These are phyloP conservation scores for Epichloe scottii DNA, from an alignment of 2,329 filamentous ascomycete genomes.

Conservation along the genomic window DNA sequence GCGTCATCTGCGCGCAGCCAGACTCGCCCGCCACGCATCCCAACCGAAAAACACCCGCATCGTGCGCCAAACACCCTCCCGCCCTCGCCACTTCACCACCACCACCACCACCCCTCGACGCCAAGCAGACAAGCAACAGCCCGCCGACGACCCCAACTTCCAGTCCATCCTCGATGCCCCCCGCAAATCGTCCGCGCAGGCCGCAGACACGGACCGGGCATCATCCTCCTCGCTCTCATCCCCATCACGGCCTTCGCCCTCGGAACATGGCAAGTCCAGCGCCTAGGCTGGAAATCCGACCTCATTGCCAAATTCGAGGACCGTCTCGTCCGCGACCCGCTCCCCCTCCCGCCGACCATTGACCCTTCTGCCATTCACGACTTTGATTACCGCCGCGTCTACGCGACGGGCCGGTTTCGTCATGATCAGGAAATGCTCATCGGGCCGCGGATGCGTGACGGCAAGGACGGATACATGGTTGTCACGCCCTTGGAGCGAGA, in stretches of 20 bases:
- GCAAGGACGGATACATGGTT: conserved; percentile 81
- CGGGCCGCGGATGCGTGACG: conserved; percentile 78
- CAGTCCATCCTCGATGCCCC: conserved; percentile 81
- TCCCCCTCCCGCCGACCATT: conserved; percentile 73
- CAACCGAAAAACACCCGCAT: neutral
- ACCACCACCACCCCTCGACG: neutral
- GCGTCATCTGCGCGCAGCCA: conserved; percentile 13
- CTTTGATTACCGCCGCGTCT: conserved; percentile 84
- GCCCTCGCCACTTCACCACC: neutral
- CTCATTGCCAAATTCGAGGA: conserved; percentile 87
- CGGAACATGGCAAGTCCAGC: conserved; percentile 90
- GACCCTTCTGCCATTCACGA: conserved; percentile 72
- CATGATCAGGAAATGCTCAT: conserved; percentile 97
- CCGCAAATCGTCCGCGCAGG: conserved; percentile 66
- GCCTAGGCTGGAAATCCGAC: conserved; percentile 87
- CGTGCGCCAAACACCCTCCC: neutral
- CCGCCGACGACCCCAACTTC: conserved; percentile 67
- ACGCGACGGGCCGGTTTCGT: conserved; percentile 57
- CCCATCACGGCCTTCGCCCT: conserved; percentile 82
- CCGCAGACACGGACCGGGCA: conserved; percentile 61
- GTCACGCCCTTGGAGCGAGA: conserved; percentile 76
- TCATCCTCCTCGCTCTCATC: conserved; percentile 75
- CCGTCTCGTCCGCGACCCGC: conserved; percentile 69
- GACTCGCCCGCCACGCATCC: neutral
- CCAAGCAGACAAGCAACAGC: conserved; percentile 25